These are phyloP conservation scores for Dittrichia graveolens DNA, from an alignment of 129 eudicot genomes.

Conservation along the genomic window DNA sequence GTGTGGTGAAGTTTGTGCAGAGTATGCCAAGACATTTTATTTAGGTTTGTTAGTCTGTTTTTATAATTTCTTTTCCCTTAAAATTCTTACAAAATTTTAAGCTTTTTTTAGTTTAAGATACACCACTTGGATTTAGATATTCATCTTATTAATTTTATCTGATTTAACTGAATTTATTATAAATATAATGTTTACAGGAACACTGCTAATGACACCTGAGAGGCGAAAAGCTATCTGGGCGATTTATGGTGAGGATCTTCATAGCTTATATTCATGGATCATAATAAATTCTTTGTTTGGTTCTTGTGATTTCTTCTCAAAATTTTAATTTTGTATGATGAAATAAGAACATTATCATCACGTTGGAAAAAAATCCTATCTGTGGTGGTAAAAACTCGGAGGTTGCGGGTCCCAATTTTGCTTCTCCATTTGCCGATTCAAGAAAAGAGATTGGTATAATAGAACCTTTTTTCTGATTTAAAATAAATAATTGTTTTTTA, in stretches of 20 bases:
- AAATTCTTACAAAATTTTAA: conserved; percentile 3
- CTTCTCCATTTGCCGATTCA: conserved; percentile 16
- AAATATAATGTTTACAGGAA: conserved; percentile 52
- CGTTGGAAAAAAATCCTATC: conserved; percentile 12
- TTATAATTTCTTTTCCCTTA: neutral
- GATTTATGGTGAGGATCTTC: conserved; percentile 72
- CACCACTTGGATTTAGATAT: conserved; percentile 19
- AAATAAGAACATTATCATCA: conserved; percentile 24
- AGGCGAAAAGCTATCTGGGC: conserved; percentile 97
- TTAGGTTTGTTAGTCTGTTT: conserved; percentile 59
- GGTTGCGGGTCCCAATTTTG: conserved; percentile 14
- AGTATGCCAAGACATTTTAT: conserved; percentile 98
- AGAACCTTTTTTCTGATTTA: neutral
- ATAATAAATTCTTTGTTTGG: conserved; percentile 9
- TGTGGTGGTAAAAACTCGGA: conserved; percentile 29
- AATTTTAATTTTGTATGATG: neutral
- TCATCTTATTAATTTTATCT: conserved; percentile 17
- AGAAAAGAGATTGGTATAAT: conserved; percentile 31
- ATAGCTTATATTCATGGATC: neutral
- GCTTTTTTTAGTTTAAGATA: conserved; percentile 16
- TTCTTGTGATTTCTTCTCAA: neutral
- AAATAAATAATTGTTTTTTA: neutral
- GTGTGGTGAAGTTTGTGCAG: conserved; percentile 99
- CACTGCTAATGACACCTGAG: conserved; percentile 89
- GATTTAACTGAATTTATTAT: conserved; percentile 12